phyloP scores from a whole-genome alignment of 1,284 basidiomycete species.

The Pseudozyma tsukubaensis region DNA sequence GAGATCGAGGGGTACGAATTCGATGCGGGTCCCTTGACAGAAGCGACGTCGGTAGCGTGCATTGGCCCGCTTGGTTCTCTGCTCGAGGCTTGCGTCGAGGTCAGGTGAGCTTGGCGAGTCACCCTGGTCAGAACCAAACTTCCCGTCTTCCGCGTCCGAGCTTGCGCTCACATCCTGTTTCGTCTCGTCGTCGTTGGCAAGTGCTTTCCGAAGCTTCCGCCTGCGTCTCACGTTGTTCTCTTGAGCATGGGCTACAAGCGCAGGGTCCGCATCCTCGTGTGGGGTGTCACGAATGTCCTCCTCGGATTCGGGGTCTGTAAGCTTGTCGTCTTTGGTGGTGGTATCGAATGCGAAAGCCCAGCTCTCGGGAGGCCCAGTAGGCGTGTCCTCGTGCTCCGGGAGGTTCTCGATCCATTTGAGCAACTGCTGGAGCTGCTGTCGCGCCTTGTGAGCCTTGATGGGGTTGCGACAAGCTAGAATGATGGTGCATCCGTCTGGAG shows the following conservation, averaged over 20 bases:
- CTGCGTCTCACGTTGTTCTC: conserved; percentile 45
- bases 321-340: conserved; percentile 45
- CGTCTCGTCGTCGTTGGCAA: conserved; percentile 32
- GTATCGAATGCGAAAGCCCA: conserved; percentile 48
- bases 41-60: conserved; percentile 61
- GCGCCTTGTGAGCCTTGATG: conserved; percentile 66
- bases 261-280: conserved; percentile 58
- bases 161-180: conserved; percentile 8
- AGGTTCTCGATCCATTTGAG: conserved; percentile 57
- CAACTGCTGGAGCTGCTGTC: conserved; percentile 54
- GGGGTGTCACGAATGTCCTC: conserved; percentile 49
- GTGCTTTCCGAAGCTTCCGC: conserved; percentile 45
- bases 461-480: conserved; percentile 68
- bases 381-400: conserved; percentile 56
- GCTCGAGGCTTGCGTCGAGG: conserved; percentile 37
- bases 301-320: conserved; percentile 40
- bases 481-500: conserved; percentile 65
- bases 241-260: conserved; percentile 47
- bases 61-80: conserved; percentile 55
- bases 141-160: conserved; percentile 12
- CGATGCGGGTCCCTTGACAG: conserved; percentile 62
- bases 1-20: conserved; percentile 66
- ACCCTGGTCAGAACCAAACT: conserved; percentile 1
- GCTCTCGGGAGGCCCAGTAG: conserved; percentile 46
- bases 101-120: conserved; percentile 24